Base-by-base conservation (phyloP, 805 yeast genomes). In the Candida chauliodis region DNA sequence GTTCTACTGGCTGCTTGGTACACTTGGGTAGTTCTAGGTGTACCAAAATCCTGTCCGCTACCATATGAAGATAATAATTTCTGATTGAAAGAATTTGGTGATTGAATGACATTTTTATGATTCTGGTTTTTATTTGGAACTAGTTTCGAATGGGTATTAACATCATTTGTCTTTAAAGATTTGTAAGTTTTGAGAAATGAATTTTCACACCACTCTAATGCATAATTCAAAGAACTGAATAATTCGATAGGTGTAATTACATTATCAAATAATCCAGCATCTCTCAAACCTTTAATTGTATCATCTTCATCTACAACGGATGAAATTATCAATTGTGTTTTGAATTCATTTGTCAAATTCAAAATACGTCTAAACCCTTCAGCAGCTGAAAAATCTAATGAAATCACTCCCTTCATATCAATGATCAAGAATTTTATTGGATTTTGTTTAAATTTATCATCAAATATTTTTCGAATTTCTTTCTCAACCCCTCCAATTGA, bases 131-230 rank as follows among this genome's bases (percentile, higher is more conserved):
- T 5, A 15, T 14, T 17, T 4, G 40, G 40, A 6, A 37, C 40
- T 37, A 8, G 17, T 32, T 21, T 37, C 10, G 31, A 34, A 5
- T 6, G 8, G 7, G 15, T 2, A 16, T 13, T 32, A 8, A 36
- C 38, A 10, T 50, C 42, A 8, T 41, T 58, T 59, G 17, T 61
- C 50, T 56, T 52, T 26, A 61, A 46, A 27, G 54, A 40, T 48
- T 72, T 78, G 56, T 81, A 82, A 20, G 79, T 76, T 36, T 75
- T 69, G 51, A 93, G 70, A 49, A 90, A 88, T 50, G 83, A 81
- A 61, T 93, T 91, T 58, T 93, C 99, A 66, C 97, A 88, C 96
- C 96, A 91, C 60, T 93, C 98, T 30, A 93, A 71, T 0, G 96
- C 95, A 39, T 84, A 76, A 55, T 93, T 93, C 50, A 93, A 71